Evolutionary conservation across 768 basidiomycete species (phyloP), one percentile per base, ranked within the genome.

Genomic region (Scleroderma citrinum): DNA sequence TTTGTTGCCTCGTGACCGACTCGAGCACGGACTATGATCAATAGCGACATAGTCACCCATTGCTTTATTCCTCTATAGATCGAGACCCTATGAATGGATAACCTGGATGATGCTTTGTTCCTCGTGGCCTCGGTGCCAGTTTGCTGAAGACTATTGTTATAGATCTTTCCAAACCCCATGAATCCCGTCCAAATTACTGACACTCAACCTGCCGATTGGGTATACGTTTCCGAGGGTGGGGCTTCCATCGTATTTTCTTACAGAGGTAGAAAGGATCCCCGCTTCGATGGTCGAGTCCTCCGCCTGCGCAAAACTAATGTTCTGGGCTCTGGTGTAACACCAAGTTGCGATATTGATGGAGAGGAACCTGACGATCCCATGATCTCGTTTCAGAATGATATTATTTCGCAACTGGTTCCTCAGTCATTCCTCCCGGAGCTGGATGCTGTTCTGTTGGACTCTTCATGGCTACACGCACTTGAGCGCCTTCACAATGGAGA

Each of bases 221-320:
- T 62, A 53, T 98, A 97, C 62, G 69, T 92, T 19, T 84, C 91
- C 0, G 95, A 97, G 71, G 95, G 95, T n/a, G 91, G 88, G 17
- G 87, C 91, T 17, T 87, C 90, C 6, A 80, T 92, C 56, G 91
- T 97, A 14, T 90, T 93, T 66, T 81, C 87, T 7, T 95, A 94
- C 61, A 56, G 59, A 10, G 90, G 92, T 0, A 72, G 77, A 17
- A 43, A 61, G 7, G 65, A 78, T 54, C 64, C 76, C 2, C 49
- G 63, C 7, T 85, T 85, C 62, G 65, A 75, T 44, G 80, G 80
- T 10, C 88, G 71, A 35, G 85, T 89, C 1, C 73, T 98, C 21
- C 80, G 94, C 10, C 69, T 97, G 47, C 77, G 85, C 48, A 97
- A 98, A 65, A 55, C 64, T 14, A 45, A 59, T 7, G 58, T 61